phyloP scores from a whole-genome alignment of 305 asterid species.

The Coffea humblotiana region DNA sequence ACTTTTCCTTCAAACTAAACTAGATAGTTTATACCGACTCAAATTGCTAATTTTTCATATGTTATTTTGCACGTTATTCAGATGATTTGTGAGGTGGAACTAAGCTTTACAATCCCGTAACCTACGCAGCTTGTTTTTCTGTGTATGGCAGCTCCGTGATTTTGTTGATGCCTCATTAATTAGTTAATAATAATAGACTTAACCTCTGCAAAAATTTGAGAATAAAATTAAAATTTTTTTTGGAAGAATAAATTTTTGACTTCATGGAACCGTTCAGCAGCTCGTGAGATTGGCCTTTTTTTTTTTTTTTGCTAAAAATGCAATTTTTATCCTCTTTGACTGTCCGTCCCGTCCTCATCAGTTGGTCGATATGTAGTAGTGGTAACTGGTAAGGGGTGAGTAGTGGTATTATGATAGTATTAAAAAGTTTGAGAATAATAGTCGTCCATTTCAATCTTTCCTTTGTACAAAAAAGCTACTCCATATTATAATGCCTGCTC shows the following conservation, averaged over 20 bases:
- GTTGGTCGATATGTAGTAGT: neutral
- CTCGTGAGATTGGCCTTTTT: neutral
- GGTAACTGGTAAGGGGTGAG: neutral
- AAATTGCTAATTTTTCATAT: neutral
- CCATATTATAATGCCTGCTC: neutral
- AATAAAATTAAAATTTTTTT: too few species aligned
- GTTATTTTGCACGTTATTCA: neutral
- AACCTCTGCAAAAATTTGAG: neutral
- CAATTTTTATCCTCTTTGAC: neutral
- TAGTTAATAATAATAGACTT: neutral
- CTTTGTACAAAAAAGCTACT: neutral
- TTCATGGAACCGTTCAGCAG: neutral
- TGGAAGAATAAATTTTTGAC: too few species aligned
- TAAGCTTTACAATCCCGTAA: neutral
- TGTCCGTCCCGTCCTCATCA: neutral
- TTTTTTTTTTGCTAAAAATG: too few species aligned
- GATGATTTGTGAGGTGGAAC: neutral
- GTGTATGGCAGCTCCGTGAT: neutral
- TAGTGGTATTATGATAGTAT: too few species aligned
- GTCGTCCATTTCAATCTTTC: neutral
- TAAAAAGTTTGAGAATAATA: neutral
- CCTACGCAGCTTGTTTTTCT: neutral
- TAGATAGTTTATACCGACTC: neutral
- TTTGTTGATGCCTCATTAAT: neutral
- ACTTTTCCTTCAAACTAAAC: neutral